These are phyloP conservation scores for Rhodofomes roseus DNA, from an alignment of 1,284 basidiomycete species.

Conservation along the genomic window DNA sequence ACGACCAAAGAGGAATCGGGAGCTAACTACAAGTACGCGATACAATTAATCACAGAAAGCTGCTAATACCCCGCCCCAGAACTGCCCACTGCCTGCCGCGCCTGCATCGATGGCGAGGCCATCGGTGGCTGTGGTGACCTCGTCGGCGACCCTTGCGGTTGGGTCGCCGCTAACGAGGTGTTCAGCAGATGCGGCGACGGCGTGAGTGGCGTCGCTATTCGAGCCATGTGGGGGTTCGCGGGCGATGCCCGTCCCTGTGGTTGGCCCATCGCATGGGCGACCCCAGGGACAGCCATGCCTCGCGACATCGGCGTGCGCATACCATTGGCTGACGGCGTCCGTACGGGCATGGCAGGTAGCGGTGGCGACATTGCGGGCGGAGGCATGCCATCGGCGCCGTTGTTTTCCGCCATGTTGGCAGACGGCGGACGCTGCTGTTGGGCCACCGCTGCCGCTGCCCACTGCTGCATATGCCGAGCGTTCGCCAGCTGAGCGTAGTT, in stretches of 20 bases:
- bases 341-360: conserved; percentile 31
- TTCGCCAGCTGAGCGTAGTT: conserved; percentile 40
- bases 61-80: conserved; percentile 42
- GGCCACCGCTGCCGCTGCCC: conserved; percentile 27
- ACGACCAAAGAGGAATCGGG: background rate
- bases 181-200: conserved; percentile 54
- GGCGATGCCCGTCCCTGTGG: conserved; percentile 31
- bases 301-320: conserved; percentile 34
- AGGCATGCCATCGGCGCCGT: conserved; percentile 21
- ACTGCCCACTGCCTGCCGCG: conserved; percentile 48
- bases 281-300: conserved; percentile 21
- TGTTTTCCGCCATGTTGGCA: conserved; percentile 25
- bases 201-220: conserved; percentile 33
- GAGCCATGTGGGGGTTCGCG: conserved; percentile 24
- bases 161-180: conserved; percentile 40
- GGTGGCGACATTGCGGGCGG: conserved; percentile 29
- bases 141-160: conserved; percentile 52
- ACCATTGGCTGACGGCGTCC: conserved; percentile 55
- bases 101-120: conserved; percentile 52
- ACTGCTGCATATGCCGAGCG: conserved; percentile 38
- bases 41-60: background rate
- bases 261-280: conserved; percentile 35
- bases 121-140: conserved; percentile 52
- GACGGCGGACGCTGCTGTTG: conserved; percentile 30
- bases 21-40: background rate